A percentile compares a stretch with the other conserved stretches of the same genome.
phyloP scores from a whole-genome alignment of 768 basidiomycete species.

The Crepidotus variabilis region DNA sequence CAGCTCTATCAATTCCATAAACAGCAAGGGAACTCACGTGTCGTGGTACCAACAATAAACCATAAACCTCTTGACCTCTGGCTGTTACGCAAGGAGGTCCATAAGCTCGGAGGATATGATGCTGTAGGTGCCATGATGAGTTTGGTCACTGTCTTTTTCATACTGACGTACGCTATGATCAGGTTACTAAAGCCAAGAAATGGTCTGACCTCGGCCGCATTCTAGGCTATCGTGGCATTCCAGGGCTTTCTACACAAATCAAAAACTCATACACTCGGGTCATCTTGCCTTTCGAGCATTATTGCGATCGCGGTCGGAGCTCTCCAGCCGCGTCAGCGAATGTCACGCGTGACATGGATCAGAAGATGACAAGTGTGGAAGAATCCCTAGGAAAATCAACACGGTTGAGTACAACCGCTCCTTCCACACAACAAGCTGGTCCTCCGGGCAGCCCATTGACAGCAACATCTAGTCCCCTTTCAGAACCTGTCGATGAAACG shows the following conservation, averaged over 20 bases:
- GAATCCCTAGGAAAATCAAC: slow-evolving; percentile 35
- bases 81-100: slow-evolving; percentile 89
- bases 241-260: slow-evolving; percentile 82
- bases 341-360: slow-evolving; percentile 37
- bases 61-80: slow-evolving; percentile 92
- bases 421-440: slow-evolving; percentile 43
- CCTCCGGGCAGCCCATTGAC: slow-evolving; percentile 74
- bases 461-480: slow-evolving; percentile 72
- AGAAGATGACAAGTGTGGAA: slow-evolving; percentile 53
- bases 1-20: slow-evolving; percentile 96
- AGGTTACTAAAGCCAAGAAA: slow-evolving; percentile 82
- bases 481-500: slow-evolving; percentile 76
- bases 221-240: slow-evolving; percentile 79
- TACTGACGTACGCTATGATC: slow-evolving; percentile 10
- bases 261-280: slow-evolving; percentile 88
- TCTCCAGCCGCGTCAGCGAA: slow-evolving; percentile 50
- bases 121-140: slow-evolving; percentile 46
- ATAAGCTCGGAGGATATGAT: slow-evolving; percentile 84
- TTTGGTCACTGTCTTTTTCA: slow-evolving; percentile 13
- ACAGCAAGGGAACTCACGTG: slow-evolving; percentile 87
- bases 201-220: slow-evolving; percentile 86
- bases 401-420: slow-evolving; percentile 34
- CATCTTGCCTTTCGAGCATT: slow-evolving; percentile 95
- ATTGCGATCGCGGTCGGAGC: slow-evolving; percentile 70
- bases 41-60: slow-evolving; percentile 92